phyloP scores from a whole-genome alignment of 805 yeast genomes.

The Wickerhamiella allomyrinae region DNA sequence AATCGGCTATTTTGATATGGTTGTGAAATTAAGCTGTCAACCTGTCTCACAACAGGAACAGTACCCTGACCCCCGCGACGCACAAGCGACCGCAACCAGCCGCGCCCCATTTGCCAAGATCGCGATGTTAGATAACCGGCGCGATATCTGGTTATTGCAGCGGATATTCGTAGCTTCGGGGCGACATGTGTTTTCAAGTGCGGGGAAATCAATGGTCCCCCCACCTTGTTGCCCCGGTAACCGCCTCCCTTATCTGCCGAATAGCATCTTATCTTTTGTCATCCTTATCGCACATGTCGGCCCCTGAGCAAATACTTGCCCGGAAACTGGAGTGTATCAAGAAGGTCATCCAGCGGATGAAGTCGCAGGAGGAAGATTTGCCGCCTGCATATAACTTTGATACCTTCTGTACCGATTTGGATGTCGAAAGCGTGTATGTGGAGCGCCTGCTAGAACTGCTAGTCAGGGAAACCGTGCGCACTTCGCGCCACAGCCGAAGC shows the following conservation, averaged over 20 bases:
- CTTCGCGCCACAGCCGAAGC: background rate
- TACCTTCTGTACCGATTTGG: slow-evolving; percentile 18
- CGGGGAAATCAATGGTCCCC: background rate
- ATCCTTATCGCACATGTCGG: background rate
- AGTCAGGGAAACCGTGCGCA: slow-evolving; percentile 16
- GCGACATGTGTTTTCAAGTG: no score
- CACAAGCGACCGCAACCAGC: no score
- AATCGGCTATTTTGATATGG: no score
- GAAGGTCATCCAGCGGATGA: slow-evolving; percentile 6
- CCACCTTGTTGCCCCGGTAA: background rate
- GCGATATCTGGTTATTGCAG: no score
- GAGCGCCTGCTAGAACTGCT: slow-evolving; percentile 17
- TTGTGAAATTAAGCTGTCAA: no score
- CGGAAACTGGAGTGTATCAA: slow-evolving; percentile 9
- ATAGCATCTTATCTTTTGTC: background rate
- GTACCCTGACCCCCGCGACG: no score
- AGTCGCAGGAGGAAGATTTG: slow-evolving; percentile 8
- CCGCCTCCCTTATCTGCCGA: no score
- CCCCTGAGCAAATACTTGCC: slow-evolving; percentile 7
- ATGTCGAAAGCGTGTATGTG: slow-evolving; percentile 15
- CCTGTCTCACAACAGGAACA: no score
- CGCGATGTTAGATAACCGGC: no score
- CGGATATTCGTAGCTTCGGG: no score
- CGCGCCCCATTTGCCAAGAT: no score
- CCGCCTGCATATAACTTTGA: slow-evolving; percentile 15